These are phyloP conservation scores for Claviceps spartinae DNA, from an alignment of 2,329 filamentous ascomycete species.

Conservation along the genomic window DNA sequence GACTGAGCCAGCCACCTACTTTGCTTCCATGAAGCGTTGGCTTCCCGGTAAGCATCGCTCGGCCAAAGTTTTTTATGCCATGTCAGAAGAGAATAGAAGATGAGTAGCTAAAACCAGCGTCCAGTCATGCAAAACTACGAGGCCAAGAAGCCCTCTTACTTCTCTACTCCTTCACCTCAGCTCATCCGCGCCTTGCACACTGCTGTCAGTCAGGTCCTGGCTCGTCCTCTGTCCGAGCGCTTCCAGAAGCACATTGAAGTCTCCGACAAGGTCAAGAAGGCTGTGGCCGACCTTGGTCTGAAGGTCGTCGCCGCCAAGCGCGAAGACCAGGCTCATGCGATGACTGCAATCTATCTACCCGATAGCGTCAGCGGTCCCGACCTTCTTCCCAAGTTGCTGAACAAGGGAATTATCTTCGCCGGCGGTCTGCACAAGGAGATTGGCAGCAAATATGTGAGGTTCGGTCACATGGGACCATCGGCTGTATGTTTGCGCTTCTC, in stretches of 20 bases:
- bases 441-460: conserved; percentile 81
- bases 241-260: conserved; percentile 69
- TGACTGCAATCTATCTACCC: conserved; percentile 95
- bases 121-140: conserved; percentile 98
- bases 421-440: conserved; percentile 95
- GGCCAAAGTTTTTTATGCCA: background rate
- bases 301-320: conserved; percentile 75
- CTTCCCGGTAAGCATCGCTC: conserved; percentile 52
- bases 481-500: conserved; percentile 40
- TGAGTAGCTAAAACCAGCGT: background rate
- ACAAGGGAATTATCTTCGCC: conserved; percentile 85
- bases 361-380: conserved; percentile 70
- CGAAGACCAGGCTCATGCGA: conserved; percentile 87
- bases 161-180: conserved; percentile 91
- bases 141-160: conserved; percentile 93
- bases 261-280: conserved; percentile 77
- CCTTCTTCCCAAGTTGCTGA: conserved; percentile 69
- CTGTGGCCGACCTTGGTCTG: conserved; percentile 66
- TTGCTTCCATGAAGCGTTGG: conserved; percentile 96
- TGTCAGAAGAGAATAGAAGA: too few species aligned
- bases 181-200: conserved; percentile 88
- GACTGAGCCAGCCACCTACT: conserved; percentile 75
- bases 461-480: conserved; percentile 96
- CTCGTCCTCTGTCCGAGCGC: conserved; percentile 65
- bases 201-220: conserved; percentile 70